Conservation (phyloP, 768 basidiomycete species). For the Clathrus columnatus region DNA sequence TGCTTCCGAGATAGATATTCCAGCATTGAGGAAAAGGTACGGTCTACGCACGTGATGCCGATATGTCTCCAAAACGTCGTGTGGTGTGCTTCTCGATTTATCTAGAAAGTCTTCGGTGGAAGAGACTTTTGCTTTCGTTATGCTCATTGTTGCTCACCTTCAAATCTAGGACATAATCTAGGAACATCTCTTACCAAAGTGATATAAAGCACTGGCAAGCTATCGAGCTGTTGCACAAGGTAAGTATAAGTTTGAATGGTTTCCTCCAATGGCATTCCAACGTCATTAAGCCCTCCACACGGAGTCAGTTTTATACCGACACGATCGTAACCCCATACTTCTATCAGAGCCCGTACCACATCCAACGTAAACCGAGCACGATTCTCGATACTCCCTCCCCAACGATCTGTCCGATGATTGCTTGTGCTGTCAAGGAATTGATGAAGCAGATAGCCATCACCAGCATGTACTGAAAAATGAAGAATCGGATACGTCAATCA, state of each 20-base stretch:
- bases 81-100: conserved; percentile 26
- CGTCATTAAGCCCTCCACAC: conserved; percentile 20
- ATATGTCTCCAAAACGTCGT: conserved; percentile 34
- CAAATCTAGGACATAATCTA: not conserved
- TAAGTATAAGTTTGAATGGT: conserved; percentile 6
- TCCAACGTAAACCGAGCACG: conserved; percentile 26
- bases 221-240: conserved; percentile 5
- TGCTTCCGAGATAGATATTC: conserved; percentile 30
- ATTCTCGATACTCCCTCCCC: conserved; percentile 27
- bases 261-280: conserved; percentile 10
- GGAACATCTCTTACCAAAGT: conserved; percentile 3
- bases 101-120: conserved; percentile 19
- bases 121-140: too few species aligned
- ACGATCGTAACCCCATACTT: conserved; percentile 18
- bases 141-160: too few species aligned
- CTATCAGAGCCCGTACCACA: conserved; percentile 22
- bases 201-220: conserved; percentile 1
- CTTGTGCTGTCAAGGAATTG: conserved; percentile 26
- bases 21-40: conserved; percentile 29
- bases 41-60: conserved; percentile 26
- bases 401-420: conserved; percentile 29
- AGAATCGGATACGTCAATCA: not conserved
- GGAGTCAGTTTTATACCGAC: conserved; percentile 24
- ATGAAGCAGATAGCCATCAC: conserved; percentile 20
- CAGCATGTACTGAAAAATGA: conserved; percentile 9